Evolutionary conservation across 148 eudicot species (phyloP).

Genomic region (Rhododendron williamsianum): DNA sequence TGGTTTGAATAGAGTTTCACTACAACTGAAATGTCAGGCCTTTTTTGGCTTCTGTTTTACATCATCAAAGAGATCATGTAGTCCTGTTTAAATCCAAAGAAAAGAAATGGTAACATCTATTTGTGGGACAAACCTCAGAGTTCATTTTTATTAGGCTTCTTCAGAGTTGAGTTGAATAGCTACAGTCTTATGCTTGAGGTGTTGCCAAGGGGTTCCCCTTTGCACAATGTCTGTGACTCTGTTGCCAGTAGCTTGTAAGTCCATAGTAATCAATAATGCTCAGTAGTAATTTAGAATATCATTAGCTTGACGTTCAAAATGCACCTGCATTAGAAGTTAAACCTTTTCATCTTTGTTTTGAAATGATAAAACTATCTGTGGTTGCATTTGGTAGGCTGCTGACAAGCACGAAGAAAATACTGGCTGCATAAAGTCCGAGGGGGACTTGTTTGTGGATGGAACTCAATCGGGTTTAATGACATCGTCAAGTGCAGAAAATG

Average conservation of each 20-base stretch:
- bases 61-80: background rate
- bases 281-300: background rate
- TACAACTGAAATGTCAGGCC: background rate
- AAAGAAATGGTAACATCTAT: background rate
- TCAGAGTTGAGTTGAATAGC: background rate
- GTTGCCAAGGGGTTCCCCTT: background rate
- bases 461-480: constrained; percentile 34
- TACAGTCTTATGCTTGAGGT: background rate
- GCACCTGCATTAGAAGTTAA: background rate
- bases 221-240: background rate
- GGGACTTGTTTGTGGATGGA: constrained; percentile 37
- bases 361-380: background rate
- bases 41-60: background rate
- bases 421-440: constrained; percentile 42
- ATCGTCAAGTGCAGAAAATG: constrained; percentile 2
- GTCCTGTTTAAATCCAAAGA: background rate
- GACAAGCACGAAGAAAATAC: constrained; percentile 32
- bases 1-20: background rate
- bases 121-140: background rate
- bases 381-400: constrained; percentile 30
- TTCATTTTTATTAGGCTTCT: background rate
- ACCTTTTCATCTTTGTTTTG: too few relatives aligned
- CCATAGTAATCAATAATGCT: background rate
- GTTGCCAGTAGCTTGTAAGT: background rate
- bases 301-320: background rate